phyloP scores from a whole-genome alignment of 345 rosid species.

The Salix arbutifolia region DNA sequence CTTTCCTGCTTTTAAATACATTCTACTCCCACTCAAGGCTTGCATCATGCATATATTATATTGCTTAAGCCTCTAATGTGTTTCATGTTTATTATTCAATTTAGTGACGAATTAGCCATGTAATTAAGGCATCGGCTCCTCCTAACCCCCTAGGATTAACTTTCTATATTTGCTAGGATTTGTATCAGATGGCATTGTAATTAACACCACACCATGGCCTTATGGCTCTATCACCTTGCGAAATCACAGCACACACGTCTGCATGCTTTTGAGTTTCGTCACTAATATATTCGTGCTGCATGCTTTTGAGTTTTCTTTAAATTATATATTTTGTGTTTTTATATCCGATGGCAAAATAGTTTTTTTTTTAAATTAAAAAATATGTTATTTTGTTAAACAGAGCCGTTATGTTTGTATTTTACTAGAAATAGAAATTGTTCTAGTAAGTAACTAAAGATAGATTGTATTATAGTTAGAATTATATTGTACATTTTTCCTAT shows the following conservation, averaged over 20 bases:
- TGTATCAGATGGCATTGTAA: background rate
- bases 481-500: too few relatives aligned
- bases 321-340: too few relatives aligned
- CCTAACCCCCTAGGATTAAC: background rate
- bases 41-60: too few relatives aligned
- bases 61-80: background rate
- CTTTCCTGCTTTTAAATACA: background rate
- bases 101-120: background rate
- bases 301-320: too few relatives aligned
- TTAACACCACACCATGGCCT: background rate
- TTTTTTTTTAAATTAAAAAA: too few relatives aligned
- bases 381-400: too few relatives aligned
- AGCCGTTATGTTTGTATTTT: too few relatives aligned
- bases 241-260: background rate
- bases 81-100: background rate
- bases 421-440: too few relatives aligned
- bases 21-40: background rate
- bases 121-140: background rate
- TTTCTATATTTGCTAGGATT: background rate
- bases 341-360: too few relatives aligned
- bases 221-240: background rate
- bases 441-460: too few relatives aligned
- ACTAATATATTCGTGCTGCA: background rate
- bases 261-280: background rate
- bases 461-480: too few relatives aligned